phyloP scores from a whole-genome alignment of 1,284 basidiomycete species.

The Rhodotorula mucilaginosa region DNA sequence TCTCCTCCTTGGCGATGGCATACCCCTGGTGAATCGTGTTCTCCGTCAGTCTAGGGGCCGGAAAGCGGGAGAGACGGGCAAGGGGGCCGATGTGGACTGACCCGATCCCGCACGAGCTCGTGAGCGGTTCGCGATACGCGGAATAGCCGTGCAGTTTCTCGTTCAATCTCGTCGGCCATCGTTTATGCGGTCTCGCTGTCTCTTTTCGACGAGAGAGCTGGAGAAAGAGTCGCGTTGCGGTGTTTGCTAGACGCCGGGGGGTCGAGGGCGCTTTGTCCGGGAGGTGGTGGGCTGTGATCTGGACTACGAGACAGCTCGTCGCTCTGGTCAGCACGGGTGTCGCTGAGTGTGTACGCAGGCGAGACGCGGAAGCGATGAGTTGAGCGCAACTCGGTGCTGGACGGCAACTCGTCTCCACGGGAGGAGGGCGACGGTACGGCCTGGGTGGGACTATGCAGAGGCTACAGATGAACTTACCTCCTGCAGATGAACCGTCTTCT shows the following conservation, averaged over 20 bases:
- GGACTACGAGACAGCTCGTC: not conserved
- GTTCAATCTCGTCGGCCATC: conserved; percentile 48
- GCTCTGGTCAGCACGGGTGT: not conserved
- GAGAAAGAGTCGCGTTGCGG: not conserved
- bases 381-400: no score
- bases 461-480: no score
- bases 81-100: conserved; percentile 45
- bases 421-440: no score
- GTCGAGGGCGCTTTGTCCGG: not conserved
- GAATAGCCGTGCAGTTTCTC: conserved; percentile 70
- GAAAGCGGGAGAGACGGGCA: no score
- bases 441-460: no score
- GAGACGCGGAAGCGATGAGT: not conserved
- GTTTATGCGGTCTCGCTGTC: not conserved
- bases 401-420: no score
- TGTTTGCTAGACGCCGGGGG: not conserved
- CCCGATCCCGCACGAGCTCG: conserved; percentile 88
- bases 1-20: conserved; percentile 76
- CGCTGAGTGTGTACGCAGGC: not conserved
- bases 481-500: no score
- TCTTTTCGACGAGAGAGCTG: no score
- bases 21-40: conserved; percentile 46
- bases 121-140: conserved; percentile 95
- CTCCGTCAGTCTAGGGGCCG: no score
- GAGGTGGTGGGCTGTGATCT: not conserved